Base-by-base conservation (phyloP, 2,329 filamentous ascomycete species). In the Coniochaeta hoffmannii region DNA sequence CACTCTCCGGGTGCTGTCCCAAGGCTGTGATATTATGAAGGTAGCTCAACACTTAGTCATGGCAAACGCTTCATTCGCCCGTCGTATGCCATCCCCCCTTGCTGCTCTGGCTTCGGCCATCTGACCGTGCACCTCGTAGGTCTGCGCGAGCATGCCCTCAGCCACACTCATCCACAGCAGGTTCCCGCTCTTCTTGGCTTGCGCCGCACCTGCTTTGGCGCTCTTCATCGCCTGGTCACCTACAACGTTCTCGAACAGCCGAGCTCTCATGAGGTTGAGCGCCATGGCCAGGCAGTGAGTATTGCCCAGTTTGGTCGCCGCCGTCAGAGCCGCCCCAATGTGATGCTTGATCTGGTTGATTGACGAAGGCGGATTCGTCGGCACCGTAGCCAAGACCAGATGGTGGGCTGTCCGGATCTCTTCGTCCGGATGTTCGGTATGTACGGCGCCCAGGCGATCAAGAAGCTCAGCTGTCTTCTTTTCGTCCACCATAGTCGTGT, bases 241-340 rank as follows among this genome's bases (percentile, higher is more conserved):
- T 4, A 95, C 83, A 14, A 92, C 87, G 57, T 88, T 87, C 49
- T 87, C 86, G 69, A 92, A 97, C 64, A 96, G 88, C 53, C 85
- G 82, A 65, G 81, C 85, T 53, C 88, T 87, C 88, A 97, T 95
- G 60, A 94, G 86, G 62, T 86, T 91, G 57, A 97, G 81, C 6
- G 88, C 86, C 60, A 97, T 88, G 50, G 86, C 86, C n/a, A 91
- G 80, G 54, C 92, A 87, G 60, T 95, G 88, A 30, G 83, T 83
- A 67, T 96, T 96, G 55, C 78, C 77, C 9, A 87, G 85, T 8
- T 76, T 75, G 60, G 87, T 86, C 12, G 89, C 86, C 2, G 84
- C 82, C 36, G 80, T 79, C 41, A 96, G 79, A 2, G 90, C 88
- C 36, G 79, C 77, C 58, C 89, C 85, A 54, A 97, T 86, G 64